Evolutionary conservation across 495 filamentous ascomycete species (phyloP).

Genomic region (Penicillium robsamsonii): DNA sequence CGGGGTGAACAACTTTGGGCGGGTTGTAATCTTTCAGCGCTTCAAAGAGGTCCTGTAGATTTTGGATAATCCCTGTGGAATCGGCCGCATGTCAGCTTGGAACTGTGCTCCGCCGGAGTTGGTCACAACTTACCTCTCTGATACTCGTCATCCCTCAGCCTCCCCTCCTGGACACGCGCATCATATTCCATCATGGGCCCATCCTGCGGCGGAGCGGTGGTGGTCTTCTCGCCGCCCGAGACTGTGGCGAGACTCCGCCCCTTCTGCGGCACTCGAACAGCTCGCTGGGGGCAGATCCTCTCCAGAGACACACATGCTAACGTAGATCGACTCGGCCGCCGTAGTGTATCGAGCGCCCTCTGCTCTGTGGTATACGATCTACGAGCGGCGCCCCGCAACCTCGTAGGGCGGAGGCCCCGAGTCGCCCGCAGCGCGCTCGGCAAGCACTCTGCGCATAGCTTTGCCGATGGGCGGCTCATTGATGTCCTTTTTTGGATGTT

Average conservation of each 20-base stretch:
- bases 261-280: conserved; percentile 10
- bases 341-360: conserved; percentile 2
- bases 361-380: conserved; percentile 15
- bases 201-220: conserved; percentile 21
- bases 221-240: conserved; percentile 8
- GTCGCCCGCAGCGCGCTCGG: conserved; percentile 32
- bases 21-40: conserved; percentile 72
- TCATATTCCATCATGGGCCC: conserved; percentile 91
- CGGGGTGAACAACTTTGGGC: conserved; percentile 71
- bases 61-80: conserved; percentile 72
- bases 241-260: conserved; percentile 22
- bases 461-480: conserved; percentile 38
- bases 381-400: conserved; percentile 16
- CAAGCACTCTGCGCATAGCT: conserved; percentile 36
- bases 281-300: conserved; percentile 2
- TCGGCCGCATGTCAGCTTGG: conserved; percentile 2
- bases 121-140: conserved; percentile 65
- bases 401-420: conserved; percentile 21
- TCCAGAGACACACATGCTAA: background rate
- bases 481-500: conserved; percentile 2
- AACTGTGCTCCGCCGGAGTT: background rate
- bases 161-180: conserved; percentile 64
- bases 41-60: conserved; percentile 84
- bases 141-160: conserved; percentile 81
- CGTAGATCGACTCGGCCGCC: background rate